A percentile compares a stretch with the other conserved stretches of the same genome.
Conservation (phyloP, 768 basidiomycete species). For the Astraeus odoratus region DNA sequence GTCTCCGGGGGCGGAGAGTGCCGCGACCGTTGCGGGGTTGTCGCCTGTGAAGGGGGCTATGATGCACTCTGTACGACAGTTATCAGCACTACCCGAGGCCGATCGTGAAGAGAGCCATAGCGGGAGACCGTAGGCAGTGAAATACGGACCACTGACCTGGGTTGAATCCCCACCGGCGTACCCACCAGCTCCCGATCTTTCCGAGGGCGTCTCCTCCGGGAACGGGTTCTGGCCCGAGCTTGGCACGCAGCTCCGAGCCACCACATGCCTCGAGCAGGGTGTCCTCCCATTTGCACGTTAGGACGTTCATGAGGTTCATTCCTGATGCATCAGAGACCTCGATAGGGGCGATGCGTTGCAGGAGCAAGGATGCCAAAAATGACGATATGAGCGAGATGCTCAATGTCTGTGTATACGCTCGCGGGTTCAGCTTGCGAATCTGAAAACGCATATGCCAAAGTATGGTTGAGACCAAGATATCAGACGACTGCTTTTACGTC, state of each 20-base stretch:
- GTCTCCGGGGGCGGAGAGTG: constrained; percentile 68
- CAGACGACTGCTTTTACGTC: neutral
- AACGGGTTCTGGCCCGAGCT: constrained; percentile 75
- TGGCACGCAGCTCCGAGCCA: constrained; percentile 55
- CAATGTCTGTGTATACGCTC: constrained; percentile 50
- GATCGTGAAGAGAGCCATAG: too few relatives aligned
- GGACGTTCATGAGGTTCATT: constrained; percentile 82
- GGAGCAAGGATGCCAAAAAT: constrained; percentile 77
- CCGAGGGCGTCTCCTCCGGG: constrained; percentile 64
- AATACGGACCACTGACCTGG: constrained; percentile 36
- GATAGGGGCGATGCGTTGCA: constrained; percentile 70
- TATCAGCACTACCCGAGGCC: too few relatives aligned
- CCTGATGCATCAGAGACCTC: constrained; percentile 88
- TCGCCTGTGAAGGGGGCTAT: constrained; percentile 87
- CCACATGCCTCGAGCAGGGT: constrained; percentile 60
- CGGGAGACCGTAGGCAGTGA: neutral
- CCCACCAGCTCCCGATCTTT: constrained; percentile 61
- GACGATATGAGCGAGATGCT: constrained; percentile 78
- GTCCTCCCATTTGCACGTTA: constrained; percentile 69
- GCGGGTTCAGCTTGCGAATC: constrained; percentile 51
- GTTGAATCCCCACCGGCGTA: constrained; percentile 67
- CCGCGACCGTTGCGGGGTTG: constrained; percentile 79
- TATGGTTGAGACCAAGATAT: too few relatives aligned
- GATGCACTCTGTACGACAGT: constrained; percentile 51
- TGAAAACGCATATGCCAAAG: constrained; percentile 21